Base-by-base conservation (phyloP, 805 yeast species). In the Candida dajiaensis region DNA sequence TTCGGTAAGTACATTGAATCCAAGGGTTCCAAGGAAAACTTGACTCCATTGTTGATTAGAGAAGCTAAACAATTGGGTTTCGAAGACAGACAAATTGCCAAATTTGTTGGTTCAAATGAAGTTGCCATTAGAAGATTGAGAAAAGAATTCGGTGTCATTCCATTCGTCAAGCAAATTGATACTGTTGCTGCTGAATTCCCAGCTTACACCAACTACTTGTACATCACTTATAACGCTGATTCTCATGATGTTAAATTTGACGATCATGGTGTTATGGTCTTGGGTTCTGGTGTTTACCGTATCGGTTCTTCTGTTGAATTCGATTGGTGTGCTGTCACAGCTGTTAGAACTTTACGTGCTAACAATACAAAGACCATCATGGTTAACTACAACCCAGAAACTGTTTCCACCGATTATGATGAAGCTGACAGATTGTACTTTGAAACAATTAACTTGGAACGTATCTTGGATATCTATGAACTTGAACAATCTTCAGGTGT, bases 181-280 rank as follows among this genome's bases (percentile, higher is more conserved):
- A 92, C 99, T 25, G 96, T 92, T 56, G 99, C 99, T 43, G 98
- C 99, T 43, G 99, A 92, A 71, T 94, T 92, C 80, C 99, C 99
- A 44, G 97, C 97, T 42, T 77, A 67, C 71, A 92, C 99, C 59
- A 92, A 92, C 74, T 92, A 92, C 71, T 74, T 92, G 68, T 92
- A 94, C 74, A 79, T 88, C 69, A 94, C 98, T 35, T 92, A 94
- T 73, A 90, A 88, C 63, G 98, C 96, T 41, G 89, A 86, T 56
- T 70, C 85, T 31, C 83, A 85, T 56, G 99, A 92, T 69, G 80
- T 94, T 50, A 65, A 73, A n/a, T 94, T 92, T 63, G 82, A 89
- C 56, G 97, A 92, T 54, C 82, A 89, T 54, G 97, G 97, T 67
- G 84, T 86, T 43, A 87, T 92, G 86, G 99, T 92, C 38, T 75